Conservation (phyloP, 73 alveolate genomes). For the Paraurostyla sp. region DNA sequence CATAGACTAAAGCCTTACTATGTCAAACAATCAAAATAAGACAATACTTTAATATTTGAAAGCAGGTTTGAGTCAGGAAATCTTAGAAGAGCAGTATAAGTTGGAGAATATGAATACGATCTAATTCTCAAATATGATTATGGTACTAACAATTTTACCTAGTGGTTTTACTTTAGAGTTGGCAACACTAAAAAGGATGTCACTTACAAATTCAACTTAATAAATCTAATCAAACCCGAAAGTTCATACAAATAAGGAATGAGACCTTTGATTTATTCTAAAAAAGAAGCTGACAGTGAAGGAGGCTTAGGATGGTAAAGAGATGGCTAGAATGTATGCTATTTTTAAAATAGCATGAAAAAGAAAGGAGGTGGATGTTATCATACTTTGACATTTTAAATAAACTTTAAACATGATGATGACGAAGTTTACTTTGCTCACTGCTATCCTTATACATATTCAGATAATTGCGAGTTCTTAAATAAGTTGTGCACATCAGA, state of each 20-base stretch:
- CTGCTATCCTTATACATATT: conserved; percentile 97
- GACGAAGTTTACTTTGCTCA: no score
- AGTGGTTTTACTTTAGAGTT: conserved; percentile 98
- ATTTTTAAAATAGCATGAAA: conserved; percentile 72
- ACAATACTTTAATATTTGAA: conserved; percentile 96
- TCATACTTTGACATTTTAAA: conserved; percentile 79
- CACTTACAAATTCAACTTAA: conserved; percentile 95
- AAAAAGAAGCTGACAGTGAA: conserved; percentile 33
- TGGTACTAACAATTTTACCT: conserved; percentile 83
- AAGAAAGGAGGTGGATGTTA: conserved; percentile 73
- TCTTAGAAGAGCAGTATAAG: conserved; percentile 92
- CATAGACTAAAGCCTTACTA: conserved; percentile 75
- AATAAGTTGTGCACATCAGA: conserved; percentile 9
- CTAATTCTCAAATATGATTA: conserved; percentile 96
- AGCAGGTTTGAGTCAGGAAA: conserved; percentile 99
- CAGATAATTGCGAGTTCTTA: conserved; percentile 48
- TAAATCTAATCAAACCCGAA: conserved; percentile 86
- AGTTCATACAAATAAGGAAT: conserved; percentile 87
- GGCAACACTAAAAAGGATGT: conserved; percentile 95
- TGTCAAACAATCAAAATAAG: conserved; percentile 78
- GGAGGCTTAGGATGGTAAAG: conserved; percentile 73
- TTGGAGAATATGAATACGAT: conserved; percentile 95
- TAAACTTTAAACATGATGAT: conserved; percentile 74
- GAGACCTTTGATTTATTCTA: conserved; percentile 84
- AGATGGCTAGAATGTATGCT: conserved; percentile 76